Evolutionary conservation across 129 eudicot species (phyloP).

Genomic region (Mikania micrantha): DNA sequence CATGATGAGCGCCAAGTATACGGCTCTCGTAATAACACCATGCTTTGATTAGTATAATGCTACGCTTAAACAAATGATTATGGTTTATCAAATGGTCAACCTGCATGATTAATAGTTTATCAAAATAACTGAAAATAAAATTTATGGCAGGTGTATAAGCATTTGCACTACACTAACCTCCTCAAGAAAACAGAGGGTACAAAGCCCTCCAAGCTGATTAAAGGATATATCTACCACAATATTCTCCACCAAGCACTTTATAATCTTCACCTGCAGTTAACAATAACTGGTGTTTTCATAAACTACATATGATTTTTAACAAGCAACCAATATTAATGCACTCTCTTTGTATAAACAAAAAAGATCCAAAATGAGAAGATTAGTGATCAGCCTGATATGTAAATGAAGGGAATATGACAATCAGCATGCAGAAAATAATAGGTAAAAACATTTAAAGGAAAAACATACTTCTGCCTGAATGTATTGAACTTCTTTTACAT

Average conservation of each 20-base stretch:
- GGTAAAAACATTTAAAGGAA: not conserved
- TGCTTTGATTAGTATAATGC: constrained; percentile 92
- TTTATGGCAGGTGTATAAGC: not conserved
- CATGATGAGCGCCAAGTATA: constrained; percentile 93
- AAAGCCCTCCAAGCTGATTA: constrained; percentile 94
- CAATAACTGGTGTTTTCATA: not conserved
- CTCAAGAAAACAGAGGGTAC: constrained; percentile 97
- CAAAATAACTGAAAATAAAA: not conserved
- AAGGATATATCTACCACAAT: constrained; percentile 98
- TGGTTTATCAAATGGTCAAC: constrained; percentile 83
- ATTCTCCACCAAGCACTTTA: constrained; percentile 93
- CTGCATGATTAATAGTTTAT: constrained; percentile 32
- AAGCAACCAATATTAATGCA: not conserved
- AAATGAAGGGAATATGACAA: not conserved
- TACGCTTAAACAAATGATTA: constrained; percentile 88
- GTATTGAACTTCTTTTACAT: constrained; percentile 94
- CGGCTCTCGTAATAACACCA: constrained; percentile 99
- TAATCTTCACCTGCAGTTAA: constrained; percentile 75
- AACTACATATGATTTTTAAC: not conserved
- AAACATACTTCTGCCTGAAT: constrained; percentile 92
- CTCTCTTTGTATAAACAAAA: not conserved
- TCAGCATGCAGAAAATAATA: not conserved
- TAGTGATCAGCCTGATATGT: not conserved
- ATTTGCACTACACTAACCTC: constrained; percentile 50
- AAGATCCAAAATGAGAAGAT: not conserved